Evolutionary conservation across 2,329 filamentous ascomycete species (phyloP), one percentile per base, ranked within the genome.

Genomic region (Akanthomyces dipterigenus): DNA sequence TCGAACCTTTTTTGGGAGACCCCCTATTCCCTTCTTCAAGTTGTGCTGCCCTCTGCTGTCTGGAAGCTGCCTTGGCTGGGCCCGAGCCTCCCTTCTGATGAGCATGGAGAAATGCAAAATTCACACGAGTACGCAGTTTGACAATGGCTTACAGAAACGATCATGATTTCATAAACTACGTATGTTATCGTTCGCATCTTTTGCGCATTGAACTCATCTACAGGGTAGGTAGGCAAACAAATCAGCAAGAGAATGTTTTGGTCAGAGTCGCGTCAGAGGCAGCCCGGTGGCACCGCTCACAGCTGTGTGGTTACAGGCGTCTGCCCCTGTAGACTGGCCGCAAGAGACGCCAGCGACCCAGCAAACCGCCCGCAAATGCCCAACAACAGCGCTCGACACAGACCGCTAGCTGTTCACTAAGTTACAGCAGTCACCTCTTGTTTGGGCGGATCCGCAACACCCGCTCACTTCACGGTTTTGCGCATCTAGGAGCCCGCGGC

Each of bases 381-480:
- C 54, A 6, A 1, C 22, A 14, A 14, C 8, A 51, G 46, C 45
- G 24, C 22, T 48, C 31, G 22, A 43, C 12, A 38, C 56, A 45
- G 16, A 48, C 20, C 26, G 56, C 48, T 40, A 42, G 40, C 20
- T 16, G 26, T 22, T 8, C n/a, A 16, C 36, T 14, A n/a, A n/a
- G n/a, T n/a, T n/a, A 1, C 22, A 26, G 24, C 42, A 43, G 38
- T 22, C 22, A 22, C 26, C 22, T 43, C 7, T 34, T 58, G 45
- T 50, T 58, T 58, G 34, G 45, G 31, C 34, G 55, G 46, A 49
- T 60, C 56, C 56, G 56, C 56, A 51, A 31, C 34, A 18, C 26
- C 40, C 53, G 53, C 53, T 58, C 55, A 36, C 55, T 50, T 50
- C 55, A 58, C 46, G 55, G 36, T 50, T 58, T 58, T 43, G 31